Conservation (phyloP, 352 stramenopile genomes). For the Elongisporangium senticosum region DNA sequence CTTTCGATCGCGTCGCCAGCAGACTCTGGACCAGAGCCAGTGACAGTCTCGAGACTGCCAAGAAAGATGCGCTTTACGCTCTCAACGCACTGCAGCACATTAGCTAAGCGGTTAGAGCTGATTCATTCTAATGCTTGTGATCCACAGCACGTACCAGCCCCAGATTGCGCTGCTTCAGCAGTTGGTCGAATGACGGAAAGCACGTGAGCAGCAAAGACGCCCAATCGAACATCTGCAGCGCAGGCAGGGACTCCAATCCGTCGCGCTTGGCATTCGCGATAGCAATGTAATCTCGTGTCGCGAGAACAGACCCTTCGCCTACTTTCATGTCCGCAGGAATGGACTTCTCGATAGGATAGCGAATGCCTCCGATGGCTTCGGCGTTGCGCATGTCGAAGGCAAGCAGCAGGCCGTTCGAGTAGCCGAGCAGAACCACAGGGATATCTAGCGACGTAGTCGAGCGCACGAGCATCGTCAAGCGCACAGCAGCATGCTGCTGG, state of each 20-base stretch:
- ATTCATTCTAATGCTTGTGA: background rate
- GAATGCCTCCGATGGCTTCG: conserved; percentile 35
- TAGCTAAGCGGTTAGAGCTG: background rate
- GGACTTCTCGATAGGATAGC: conserved; percentile 4
- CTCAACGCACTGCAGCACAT: conserved; percentile 6
- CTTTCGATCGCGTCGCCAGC: conserved; percentile 11
- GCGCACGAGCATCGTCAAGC: conserved; percentile 15
- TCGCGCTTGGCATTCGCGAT: conserved; percentile 4
- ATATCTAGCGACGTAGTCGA: conserved; percentile 19
- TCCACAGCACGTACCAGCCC: conserved; percentile 8
- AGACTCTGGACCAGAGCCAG: conserved; percentile 1
- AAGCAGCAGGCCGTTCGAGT: conserved; percentile 39
- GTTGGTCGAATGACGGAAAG: conserved; percentile 17
- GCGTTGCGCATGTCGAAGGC: conserved; percentile 41
- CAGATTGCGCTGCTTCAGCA: conserved; percentile 18
- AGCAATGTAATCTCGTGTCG: background rate
- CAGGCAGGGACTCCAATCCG: conserved; percentile 4
- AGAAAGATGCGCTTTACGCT: conserved; percentile 11
- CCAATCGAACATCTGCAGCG: conserved; percentile 27
- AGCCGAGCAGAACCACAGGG: conserved; percentile 32
- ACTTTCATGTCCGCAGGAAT: background rate
- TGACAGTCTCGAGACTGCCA: background rate
- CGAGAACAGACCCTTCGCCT: background rate
- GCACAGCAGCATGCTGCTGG: background rate
- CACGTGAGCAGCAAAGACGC: conserved; percentile 28